Conservation (phyloP, 192 early-diverging fungal species). For the Backusella australiensis region DNA sequence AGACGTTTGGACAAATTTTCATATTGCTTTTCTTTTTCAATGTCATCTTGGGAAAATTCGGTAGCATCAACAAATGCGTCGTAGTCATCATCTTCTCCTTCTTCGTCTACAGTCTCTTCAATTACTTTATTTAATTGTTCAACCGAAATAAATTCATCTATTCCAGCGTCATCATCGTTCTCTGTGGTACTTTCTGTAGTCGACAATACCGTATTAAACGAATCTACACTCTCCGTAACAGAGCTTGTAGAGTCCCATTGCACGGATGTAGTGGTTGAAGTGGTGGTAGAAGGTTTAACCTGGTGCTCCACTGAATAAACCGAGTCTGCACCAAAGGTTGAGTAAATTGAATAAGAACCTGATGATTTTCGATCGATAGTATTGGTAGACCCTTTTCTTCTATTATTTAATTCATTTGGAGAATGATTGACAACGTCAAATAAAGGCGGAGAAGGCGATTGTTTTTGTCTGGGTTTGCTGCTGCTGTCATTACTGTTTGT, state of each 20-base stretch:
- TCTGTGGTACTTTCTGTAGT: conserved; percentile 5
- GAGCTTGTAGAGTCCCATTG: background rate
- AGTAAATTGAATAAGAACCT: conserved; percentile 17
- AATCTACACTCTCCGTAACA: conserved; percentile 9
- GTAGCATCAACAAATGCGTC: conserved; percentile 32
- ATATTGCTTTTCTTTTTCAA: conserved; percentile 17
- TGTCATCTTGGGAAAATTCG: conserved; percentile 22
- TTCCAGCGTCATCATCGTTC: background rate
- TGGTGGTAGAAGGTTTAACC: background rate
- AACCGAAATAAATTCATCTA: background rate
- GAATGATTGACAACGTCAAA: background rate
- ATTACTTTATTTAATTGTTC: background rate
- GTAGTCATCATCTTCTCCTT: conserved; percentile 8
- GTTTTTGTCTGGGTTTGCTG: background rate
- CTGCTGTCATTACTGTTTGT: background rate
- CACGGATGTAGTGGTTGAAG: background rate
- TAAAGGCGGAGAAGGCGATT: background rate
- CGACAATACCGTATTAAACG: conserved; percentile 16
- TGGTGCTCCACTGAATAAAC: conserved; percentile 6
- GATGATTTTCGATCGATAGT: conserved; percentile 13
- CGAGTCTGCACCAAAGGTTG: conserved; percentile 14
- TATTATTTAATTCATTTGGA: background rate
- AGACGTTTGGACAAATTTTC: conserved; percentile 29
- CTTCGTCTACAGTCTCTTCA: background rate
- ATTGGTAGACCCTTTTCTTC: background rate